Base-by-base conservation (phyloP, 1,139 yeast species). In the Blastobotrys persicus region DNA sequence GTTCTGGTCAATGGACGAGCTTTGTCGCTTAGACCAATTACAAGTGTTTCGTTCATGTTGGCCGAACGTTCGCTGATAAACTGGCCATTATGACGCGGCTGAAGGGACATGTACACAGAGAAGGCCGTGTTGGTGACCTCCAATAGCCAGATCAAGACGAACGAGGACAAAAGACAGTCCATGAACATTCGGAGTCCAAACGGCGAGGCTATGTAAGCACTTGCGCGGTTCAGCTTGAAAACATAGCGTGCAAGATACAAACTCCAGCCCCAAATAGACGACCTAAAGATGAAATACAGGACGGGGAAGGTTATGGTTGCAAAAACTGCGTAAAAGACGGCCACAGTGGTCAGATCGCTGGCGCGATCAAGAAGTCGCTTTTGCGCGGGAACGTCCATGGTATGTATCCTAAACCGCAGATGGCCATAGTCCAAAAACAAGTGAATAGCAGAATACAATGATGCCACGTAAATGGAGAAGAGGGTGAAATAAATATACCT, bases 71-170 rank as follows among this genome's bases (percentile, higher is more conserved):
- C 73, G 40, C 92, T 82, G 28, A 89, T 75, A 17, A 87, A 81
- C 51, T 80, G 81, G 20, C 83, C 83, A 31, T 88, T 81, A 59
- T 85, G 88, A 45, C 85, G 67, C 57, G 98, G 92, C 0, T 97
- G 96, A 53, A 87, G 77, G 6, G 89, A 77, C 62, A 91, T 77
- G 65, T 88, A 91, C 2, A 88, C 83, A 55, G 80, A 74, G 62
- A 81, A 89, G 1, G 81, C 71, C 51, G 79, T 76, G 64, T 86
- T 85, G 31, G 79, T 68, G 9, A 79, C 53, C 57, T 84, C 89
- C 86, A 89, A 85, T 17, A 74, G 60, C 38, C 76, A 58, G 2
- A 75, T 58, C 3, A 76, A 56, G 9, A 76, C 59, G 53, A 75
- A 72, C 3, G 81, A 68, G 1, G 73, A 59, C 40, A 72, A 64